Conservation (phyloP, 768 basidiomycete species). For the Phanerochaete sordida region DNA sequence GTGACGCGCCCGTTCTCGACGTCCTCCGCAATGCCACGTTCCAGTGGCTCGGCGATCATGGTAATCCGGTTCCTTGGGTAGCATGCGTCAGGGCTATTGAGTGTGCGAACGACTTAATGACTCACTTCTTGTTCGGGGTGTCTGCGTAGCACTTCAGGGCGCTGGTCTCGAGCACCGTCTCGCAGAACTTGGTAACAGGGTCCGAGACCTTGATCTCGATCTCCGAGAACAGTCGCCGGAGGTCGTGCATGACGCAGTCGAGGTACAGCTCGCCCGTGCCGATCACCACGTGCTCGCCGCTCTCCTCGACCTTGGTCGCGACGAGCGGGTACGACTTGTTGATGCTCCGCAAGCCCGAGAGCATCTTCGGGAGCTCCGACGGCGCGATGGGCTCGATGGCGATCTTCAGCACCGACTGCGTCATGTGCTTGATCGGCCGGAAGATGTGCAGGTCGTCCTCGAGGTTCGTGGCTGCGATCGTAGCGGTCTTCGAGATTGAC, state of each 20-base stretch:
- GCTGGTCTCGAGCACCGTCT: slow-evolving; percentile 96
- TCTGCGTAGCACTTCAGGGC: slow-evolving; percentile 99
- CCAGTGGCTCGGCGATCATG: slow-evolving; percentile 98
- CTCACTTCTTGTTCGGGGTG: slow-evolving; percentile 97
- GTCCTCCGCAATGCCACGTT: slow-evolving; percentile 94
- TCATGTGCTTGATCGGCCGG: slow-evolving; percentile 94
- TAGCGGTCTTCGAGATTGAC: slow-evolving; percentile 94
- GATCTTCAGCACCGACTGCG: slow-evolving; percentile 94
- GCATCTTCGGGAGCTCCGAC: slow-evolving; percentile 98
- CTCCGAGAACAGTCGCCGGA: slow-evolving; percentile 89
- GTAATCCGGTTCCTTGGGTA: slow-evolving; percentile 86
- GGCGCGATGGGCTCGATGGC: slow-evolving; percentile 98
- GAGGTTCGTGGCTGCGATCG: slow-evolving; percentile 66
- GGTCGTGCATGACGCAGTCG: slow-evolving; percentile 95
- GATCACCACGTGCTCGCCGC: slow-evolving; percentile 94
- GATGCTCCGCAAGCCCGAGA: slow-evolving; percentile 92
- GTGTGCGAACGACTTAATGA: slow-evolving; percentile 3
- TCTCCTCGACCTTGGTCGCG: slow-evolving; percentile 95
- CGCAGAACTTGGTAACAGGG: slow-evolving; percentile 96
- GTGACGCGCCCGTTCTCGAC: slow-evolving; percentile 90
- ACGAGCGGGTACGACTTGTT: slow-evolving; percentile 97
- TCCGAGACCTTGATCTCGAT: slow-evolving; percentile 99
- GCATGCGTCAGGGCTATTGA: background rate
- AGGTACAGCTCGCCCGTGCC: slow-evolving; percentile 97
- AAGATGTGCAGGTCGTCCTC: slow-evolving; percentile 93